Base-by-base conservation (phyloP, 371 early-diverging fungal genomes). In the Enterospora canceri region DNA sequence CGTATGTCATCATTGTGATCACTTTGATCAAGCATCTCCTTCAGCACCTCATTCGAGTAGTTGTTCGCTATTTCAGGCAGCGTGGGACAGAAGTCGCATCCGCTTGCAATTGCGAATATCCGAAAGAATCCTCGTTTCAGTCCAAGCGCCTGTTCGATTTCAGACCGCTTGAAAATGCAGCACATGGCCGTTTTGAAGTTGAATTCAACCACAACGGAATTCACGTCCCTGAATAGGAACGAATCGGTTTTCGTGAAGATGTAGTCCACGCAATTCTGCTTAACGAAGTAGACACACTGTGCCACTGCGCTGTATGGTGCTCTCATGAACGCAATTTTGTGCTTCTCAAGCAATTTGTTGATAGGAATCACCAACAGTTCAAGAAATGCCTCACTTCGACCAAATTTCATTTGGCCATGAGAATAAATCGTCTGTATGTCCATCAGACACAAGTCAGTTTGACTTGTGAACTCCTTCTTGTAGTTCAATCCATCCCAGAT, bases 261-360 rank as follows among this genome's bases (percentile, higher is more conserved):
- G 48, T 76, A 74, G 16, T 50, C 32, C 26, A 70, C 72, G 33
- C 68, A 59, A n/a, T 61, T 53, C 4, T 48, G 48, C 32, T 68
- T 73, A 16, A 46, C 31, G 62, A 75, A 72, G 62, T 79, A 79
- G n/a, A 69, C 74, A 49, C 46, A 62, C 57, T 79, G 79, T 4
- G 76, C 79, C 26, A 61, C 56, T 24, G 79, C 79, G 4, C 61
- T 59, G 62, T 76, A 79, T n/a, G 79, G 79, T 1, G 79, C 79
- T 33, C 72, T 49, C 5, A 76, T 54, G 18, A 74, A 58, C n/a
- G 33, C 55, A 19, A 72, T 62, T 33, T 56, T 56, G 34, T 58
- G 23, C 26, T 34, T 26, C 24, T 33, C 21, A 4, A 79, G 62
- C 49, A 72, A 12, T 12, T 71, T 47, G 29, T 59, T 79, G 5